Percentiles rank a stretch among this genome's conserved stretches.
phyloP scores from a whole-genome alignment of 1,284 basidiomycete genomes.

The Marasmius sp. region DNA sequence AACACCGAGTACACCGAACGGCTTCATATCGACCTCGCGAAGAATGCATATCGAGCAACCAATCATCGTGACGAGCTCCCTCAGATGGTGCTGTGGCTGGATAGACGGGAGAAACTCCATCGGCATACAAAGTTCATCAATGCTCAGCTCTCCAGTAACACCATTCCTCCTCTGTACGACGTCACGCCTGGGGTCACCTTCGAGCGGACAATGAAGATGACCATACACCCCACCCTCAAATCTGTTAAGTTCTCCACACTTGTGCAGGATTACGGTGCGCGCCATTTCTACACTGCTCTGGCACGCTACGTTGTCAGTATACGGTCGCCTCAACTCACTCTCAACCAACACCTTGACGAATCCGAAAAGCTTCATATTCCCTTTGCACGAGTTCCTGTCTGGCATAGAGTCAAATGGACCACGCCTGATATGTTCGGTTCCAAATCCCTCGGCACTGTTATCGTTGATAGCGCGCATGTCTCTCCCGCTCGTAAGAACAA shows the following conservation, averaged over 20 bases:
- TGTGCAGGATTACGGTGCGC: too few species aligned
- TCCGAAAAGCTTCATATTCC: too few species aligned
- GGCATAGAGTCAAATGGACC: neutral
- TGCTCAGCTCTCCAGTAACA: neutral
- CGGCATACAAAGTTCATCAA: neutral
- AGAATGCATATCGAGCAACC: neutral
- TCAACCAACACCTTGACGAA: too few species aligned
- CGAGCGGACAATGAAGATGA: neutral
- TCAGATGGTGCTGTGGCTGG: neutral
- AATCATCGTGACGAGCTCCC: neutral
- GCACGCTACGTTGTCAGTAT: too few species aligned
- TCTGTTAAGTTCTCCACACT: too few species aligned
- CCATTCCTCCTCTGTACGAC: neutral
- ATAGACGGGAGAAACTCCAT: neutral
- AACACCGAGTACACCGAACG: neutral
- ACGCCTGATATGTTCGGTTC: neutral
- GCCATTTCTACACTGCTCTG: too few species aligned
- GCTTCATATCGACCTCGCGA: neutral
- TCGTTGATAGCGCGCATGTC: neutral
- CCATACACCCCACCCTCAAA: neutral
- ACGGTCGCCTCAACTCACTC: too few species aligned
- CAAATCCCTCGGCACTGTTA: neutral
- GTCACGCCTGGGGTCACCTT: neutral
- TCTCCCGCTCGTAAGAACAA: neutral
- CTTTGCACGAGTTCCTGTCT: neutral